Percentiles rank a stretch among this genome's conserved stretches.
These are phyloP conservation scores for Plasmodium malariae DNA, from an alignment of 169 alveolate species.

Conservation along the genomic window DNA sequence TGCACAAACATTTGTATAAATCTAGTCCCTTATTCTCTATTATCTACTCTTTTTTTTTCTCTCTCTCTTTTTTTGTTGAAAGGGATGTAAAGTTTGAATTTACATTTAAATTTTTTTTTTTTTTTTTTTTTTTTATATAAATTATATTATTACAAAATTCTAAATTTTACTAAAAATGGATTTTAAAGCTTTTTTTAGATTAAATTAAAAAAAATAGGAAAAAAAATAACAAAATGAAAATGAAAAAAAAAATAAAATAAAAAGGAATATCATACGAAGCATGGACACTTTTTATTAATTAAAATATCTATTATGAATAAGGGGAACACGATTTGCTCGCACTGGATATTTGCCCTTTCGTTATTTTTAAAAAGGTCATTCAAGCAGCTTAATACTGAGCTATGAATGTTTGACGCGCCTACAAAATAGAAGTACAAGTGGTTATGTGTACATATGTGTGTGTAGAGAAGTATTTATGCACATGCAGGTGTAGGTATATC, in stretches of 20 bases:
- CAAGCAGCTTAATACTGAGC: slow-evolving; percentile 32
- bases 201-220: no score
- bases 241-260: slow-evolving; percentile 13
- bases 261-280: not conserved
- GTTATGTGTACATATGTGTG: not conserved
- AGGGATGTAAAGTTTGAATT: no score
- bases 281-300: slow-evolving; percentile 3
- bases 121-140: no score
- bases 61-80: no score
- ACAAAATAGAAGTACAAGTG: slow-evolving; percentile 3
- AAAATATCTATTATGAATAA: slow-evolving; percentile 73
- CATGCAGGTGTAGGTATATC: not conserved
- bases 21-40: no score
- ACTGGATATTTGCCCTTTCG: slow-evolving; percentile 6
- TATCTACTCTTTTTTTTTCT: no score
- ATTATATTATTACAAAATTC: no score
- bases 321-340: slow-evolving; percentile 67
- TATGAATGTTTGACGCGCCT: slow-evolving; percentile 48
- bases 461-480: not conserved
- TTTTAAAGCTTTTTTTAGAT: slow-evolving; percentile 16
- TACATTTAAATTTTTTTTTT: no score
- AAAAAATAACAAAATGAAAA: slow-evolving; percentile 21
- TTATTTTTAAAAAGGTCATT: slow-evolving; percentile 24
- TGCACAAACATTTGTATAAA: no score
- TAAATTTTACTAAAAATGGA: no score